A percentile compares a stretch with the other conserved stretches of the same genome.
Conservation (phyloP, 2,329 filamentous ascomycete species). For the Aspergillus pseudoterreus region DNA sequence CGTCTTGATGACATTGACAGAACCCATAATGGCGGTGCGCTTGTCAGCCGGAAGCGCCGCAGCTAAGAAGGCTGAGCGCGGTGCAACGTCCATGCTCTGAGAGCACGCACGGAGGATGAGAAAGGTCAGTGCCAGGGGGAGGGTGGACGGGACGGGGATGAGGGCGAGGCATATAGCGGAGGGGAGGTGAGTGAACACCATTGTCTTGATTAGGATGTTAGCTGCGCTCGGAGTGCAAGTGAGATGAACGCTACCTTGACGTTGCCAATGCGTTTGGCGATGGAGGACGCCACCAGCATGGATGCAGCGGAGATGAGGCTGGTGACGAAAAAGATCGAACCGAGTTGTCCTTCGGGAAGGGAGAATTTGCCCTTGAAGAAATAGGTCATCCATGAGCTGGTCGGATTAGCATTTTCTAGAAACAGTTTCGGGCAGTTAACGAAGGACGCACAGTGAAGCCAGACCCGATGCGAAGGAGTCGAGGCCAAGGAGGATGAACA, state of each 20-base stretch:
- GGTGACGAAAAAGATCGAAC: slow-evolving; percentile 51
- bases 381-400: slow-evolving; percentile 51
- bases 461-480: slow-evolving; percentile 70
- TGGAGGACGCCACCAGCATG: slow-evolving; percentile 54
- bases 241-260: slow-evolving; percentile 36
- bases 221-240: neutral
- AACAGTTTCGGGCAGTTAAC: neutral
- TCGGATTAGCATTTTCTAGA: slow-evolving; percentile 14
- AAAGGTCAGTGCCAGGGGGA: slow-evolving; percentile 56
- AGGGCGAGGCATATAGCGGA: slow-evolving; percentile 63
- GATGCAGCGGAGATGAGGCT: slow-evolving; percentile 41
- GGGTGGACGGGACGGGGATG: slow-evolving; percentile 55
- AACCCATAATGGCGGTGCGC: slow-evolving; percentile 68
- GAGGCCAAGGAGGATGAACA: slow-evolving; percentile 65
- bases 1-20: slow-evolving; percentile 68
- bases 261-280: slow-evolving; percentile 61
- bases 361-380: slow-evolving; percentile 55
- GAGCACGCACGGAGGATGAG: slow-evolving; percentile 60
- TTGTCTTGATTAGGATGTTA: slow-evolving; percentile 50
- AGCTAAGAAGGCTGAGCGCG: slow-evolving; percentile 66
- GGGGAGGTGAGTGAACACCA: slow-evolving; percentile 72
- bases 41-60: slow-evolving; percentile 62
- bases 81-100: slow-evolving; percentile 68
- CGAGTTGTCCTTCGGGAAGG: slow-evolving; percentile 51
- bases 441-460: slow-evolving; percentile 53